Percentiles rank a stretch among this genome's conserved stretches.
Evolutionary conservation across 345 rosid genomes (phyloP).

Genomic region (Eucalyptus regnans): DNA sequence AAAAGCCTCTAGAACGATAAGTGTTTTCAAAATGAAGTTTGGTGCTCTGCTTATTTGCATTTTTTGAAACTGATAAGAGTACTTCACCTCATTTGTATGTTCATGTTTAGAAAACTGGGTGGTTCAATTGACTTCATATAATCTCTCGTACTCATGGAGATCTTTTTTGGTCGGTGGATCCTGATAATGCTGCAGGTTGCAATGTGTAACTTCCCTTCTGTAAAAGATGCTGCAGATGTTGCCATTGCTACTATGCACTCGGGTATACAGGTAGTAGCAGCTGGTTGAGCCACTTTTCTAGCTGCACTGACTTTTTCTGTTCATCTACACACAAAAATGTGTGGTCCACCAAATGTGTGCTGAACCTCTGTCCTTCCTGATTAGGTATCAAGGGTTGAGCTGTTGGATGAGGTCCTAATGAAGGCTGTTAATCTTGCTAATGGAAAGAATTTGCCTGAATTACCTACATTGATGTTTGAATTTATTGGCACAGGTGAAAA

Average conservation of each 20-base stretch:
- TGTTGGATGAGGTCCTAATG: conserved; percentile 83
- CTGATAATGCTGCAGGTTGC: conserved; percentile 56
- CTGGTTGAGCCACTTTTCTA: background rate
- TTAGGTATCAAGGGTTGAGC: conserved; percentile 86
- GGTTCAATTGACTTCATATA: background rate
- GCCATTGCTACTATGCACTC: conserved; percentile 80
- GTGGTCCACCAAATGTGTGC: background rate
- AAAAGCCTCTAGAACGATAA: background rate
- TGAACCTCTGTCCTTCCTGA: background rate
- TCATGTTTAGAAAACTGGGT: background rate
- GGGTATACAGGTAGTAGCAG: conserved; percentile 67
- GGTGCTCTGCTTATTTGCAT: background rate
- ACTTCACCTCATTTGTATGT: background rate
- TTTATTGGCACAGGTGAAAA: conserved; percentile 71
- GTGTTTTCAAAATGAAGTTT: background rate
- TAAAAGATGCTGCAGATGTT: conserved; percentile 97
- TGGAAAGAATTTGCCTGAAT: conserved; percentile 65
- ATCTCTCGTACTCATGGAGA: background rate
- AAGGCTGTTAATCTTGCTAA: conserved; percentile 84
- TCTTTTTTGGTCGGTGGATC: background rate
- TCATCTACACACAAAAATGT: background rate
- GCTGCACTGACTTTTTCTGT: background rate
- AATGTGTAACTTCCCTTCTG: conserved; percentile 80
- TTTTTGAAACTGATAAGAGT: background rate
- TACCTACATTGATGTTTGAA: conserved; percentile 91